Base-by-base conservation (phyloP, 2,329 filamentous ascomycete species). In the Thelonectria blattea region DNA sequence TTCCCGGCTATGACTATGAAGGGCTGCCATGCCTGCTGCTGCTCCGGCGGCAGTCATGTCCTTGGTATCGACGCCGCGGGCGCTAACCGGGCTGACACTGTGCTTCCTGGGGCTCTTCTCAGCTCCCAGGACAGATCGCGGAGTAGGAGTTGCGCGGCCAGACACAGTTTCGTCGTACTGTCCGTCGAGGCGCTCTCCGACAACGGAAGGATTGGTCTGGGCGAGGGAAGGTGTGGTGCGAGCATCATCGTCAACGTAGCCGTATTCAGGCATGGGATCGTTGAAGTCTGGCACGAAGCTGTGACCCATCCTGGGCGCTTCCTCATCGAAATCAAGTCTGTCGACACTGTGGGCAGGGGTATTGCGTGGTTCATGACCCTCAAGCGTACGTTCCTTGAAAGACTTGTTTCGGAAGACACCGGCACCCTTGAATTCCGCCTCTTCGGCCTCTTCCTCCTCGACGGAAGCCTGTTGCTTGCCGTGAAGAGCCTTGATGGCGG, bases 261-360 rank as follows among this genome's bases (percentile, higher is more conserved):
- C 92, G 69, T 91, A 88, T 71, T 93, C 92, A 0, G 90, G 91
- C 80, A 93, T 85, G 5, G 90, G 89, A 67, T 93, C 82, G 58
- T 88, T 78, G 37, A 85, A 77, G 65, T 89, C 83, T 3, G 92
- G 92, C 61, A 93, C 74, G 48, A 88, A 89, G 72, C 83, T 92
- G 45, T 89, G 85, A 42, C 84, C 84, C 81, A 96, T 80, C 67
- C 85, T 83, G 1, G 81, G 79, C 14, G 78, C 73, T 5, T 84
- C 80, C 18, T 85, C 45, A 30, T 47, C 79, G 41, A 81, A 82
- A 15, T 82, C 81, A n/a, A 86, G 77, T 37, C 81, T 79, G 64
- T 88, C 85, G 15, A 86, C 75, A 67, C 85, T 88, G 64, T 87
- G 85, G 6, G 83, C 80, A 2, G 85, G 85, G 30, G 84, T 85